Conservation (phyloP, 2,329 filamentous ascomycete genomes). For the Hypocreales sp. region DNA sequence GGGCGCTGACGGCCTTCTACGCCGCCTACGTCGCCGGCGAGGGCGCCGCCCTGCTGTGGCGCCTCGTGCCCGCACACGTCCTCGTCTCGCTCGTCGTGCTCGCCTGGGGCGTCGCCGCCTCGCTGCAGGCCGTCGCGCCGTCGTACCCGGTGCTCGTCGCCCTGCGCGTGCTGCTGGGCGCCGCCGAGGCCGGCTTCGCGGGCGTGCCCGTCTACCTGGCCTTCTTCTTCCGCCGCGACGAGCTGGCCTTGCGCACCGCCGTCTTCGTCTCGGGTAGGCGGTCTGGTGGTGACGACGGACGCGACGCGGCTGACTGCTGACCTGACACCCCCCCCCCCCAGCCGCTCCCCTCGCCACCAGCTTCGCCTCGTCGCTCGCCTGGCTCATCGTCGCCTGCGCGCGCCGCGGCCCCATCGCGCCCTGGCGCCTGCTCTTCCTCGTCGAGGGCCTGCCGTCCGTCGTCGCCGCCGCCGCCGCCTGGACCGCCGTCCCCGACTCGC, state of each 20-base stretch:
- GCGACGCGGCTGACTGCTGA: not conserved
- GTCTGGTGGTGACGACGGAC: not conserved
- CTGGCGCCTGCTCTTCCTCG: constrained; percentile 72
- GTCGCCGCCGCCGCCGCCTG: constrained; percentile 60
- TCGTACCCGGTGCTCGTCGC: constrained; percentile 45
- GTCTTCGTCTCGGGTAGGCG: constrained; percentile 60
- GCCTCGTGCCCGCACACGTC: constrained; percentile 41
- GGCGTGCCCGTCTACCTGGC: constrained; percentile 49
- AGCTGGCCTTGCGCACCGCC: constrained; percentile 73
- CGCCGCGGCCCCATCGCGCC: constrained; percentile 53
- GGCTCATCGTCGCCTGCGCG: constrained; percentile 58
- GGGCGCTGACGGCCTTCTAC: constrained; percentile 47
- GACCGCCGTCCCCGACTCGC: constrained; percentile 62
- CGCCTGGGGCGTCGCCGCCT: constrained; percentile 67
- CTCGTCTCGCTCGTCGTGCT: constrained; percentile 48
- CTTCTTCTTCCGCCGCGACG: constrained; percentile 48
- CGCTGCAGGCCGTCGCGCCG: constrained; percentile 50
- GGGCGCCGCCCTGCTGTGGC: constrained; percentile 50
- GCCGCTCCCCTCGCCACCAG: constrained; percentile 70
- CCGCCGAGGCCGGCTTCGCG: constrained; percentile 50
- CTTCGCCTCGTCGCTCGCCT: constrained; percentile 63
- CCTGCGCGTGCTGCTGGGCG: constrained; percentile 40
- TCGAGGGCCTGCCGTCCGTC: constrained; percentile 76
- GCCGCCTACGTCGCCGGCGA: constrained; percentile 47
- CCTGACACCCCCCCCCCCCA: constrained; percentile 25